Evolutionary conservation across 1,284 basidiomycete species (phyloP).

Genomic region (Thelephora terrestris): DNA sequence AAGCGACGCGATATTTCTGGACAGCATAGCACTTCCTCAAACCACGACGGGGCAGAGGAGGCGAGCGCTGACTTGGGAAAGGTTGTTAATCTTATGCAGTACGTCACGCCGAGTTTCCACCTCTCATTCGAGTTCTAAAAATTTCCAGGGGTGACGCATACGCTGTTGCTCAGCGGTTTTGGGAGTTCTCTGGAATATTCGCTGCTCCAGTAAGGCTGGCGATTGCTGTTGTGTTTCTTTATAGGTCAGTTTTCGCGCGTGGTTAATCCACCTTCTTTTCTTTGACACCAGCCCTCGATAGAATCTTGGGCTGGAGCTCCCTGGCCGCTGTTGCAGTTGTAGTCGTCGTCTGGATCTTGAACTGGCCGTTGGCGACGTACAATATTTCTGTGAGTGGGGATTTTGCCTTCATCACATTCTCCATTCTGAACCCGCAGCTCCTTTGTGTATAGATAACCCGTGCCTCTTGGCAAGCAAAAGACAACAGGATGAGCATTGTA

Average conservation of each 20-base stretch:
- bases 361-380: constrained; percentile 55
- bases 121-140: not conserved
- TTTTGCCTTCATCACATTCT: constrained; percentile 3
- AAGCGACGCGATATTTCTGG: constrained; percentile 55
- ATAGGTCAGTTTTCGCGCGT: constrained; percentile 38
- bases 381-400: constrained; percentile 45
- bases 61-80: constrained; percentile 55
- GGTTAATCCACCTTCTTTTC: constrained; percentile 3
- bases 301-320: constrained; percentile 76
- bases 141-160: constrained; percentile 52
- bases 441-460: constrained; percentile 37
- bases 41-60: constrained; percentile 30
- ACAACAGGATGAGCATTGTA: constrained; percentile 66
- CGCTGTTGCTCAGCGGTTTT: constrained; percentile 61
- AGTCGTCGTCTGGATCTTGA: constrained; percentile 52
- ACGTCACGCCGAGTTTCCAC: constrained; percentile 14
- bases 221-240: constrained; percentile 67
- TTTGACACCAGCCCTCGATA: constrained; percentile 17
- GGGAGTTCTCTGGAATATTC: constrained; percentile 61
- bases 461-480: constrained; percentile 59
- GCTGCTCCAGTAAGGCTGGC: constrained; percentile 63
- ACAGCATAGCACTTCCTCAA: constrained; percentile 23
- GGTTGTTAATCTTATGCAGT: constrained; percentile 68
- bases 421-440: not conserved
- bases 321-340: constrained; percentile 71